Evolutionary conservation across 2,329 filamentous ascomycete species (phyloP).

Genomic region (Aspergillus japonicus): DNA sequence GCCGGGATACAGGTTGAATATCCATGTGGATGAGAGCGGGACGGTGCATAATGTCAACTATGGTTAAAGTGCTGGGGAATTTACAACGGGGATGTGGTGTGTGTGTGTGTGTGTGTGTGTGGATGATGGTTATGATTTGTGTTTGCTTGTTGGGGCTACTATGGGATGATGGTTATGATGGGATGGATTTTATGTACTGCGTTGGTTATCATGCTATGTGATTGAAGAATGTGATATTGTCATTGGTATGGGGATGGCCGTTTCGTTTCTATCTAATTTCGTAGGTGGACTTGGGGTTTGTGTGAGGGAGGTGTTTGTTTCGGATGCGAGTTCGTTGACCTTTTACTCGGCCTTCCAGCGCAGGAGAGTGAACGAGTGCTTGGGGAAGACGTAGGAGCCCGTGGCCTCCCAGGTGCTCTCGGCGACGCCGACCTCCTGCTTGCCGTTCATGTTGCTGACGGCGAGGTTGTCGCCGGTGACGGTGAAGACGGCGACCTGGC

Average conservation of each 20-base stretch:
- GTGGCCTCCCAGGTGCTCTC: slow-evolving; percentile 64
- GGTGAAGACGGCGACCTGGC: slow-evolving; percentile 59
- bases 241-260: background rate
- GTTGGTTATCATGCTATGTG: background rate
- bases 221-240: background rate
- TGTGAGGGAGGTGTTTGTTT: background rate
- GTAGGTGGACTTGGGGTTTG: background rate
- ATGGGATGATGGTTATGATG: background rate
- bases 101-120: background rate
- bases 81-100: background rate
- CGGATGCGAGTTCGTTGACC: background rate
- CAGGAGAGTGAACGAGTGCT: slow-evolving; percentile 69
- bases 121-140: slow-evolving; percentile 2
- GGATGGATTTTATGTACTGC: background rate
- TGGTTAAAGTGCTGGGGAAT: slow-evolving; percentile 25
- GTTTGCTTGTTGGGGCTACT: background rate
- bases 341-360: slow-evolving; percentile 48
- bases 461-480: slow-evolving; percentile 59
- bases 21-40: slow-evolving; percentile 45
- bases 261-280: background rate
- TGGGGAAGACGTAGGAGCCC: slow-evolving; percentile 64
- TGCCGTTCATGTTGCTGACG: slow-evolving; percentile 62
- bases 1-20: slow-evolving; percentile 38
- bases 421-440: slow-evolving; percentile 61
- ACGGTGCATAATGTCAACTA: slow-evolving; percentile 46